phyloP scores from a whole-genome alignment of 768 basidiomycete species.

The Lactarius indigo region DNA sequence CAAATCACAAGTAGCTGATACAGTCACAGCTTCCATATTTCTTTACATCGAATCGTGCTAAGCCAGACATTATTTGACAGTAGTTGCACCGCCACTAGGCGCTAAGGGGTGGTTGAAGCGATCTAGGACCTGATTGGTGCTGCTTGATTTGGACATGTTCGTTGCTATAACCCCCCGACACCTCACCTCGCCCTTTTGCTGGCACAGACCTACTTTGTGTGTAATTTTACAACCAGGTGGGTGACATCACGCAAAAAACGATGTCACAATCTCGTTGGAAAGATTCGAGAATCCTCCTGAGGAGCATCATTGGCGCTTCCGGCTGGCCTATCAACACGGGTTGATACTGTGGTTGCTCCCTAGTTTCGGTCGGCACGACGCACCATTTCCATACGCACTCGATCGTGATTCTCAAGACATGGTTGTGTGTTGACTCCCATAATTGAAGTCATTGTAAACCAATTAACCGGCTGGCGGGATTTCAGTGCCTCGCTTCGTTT shows the following conservation, averaged over 20 bases:
- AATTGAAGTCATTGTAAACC: slow-evolving; percentile 18
- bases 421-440: background rate
- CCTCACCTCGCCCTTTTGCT: slow-evolving; percentile 5
- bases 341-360: slow-evolving; percentile 6
- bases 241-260: slow-evolving; percentile 9
- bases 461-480: slow-evolving; percentile 18
- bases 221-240: background rate
- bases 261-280: background rate
- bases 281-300: background rate
- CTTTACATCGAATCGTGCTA: background rate
- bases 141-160: slow-evolving; percentile 12
- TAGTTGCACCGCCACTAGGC: slow-evolving; percentile 18
- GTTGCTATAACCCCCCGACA: slow-evolving; percentile 23
- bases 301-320: slow-evolving; percentile 12
- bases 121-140: slow-evolving; percentile 5
- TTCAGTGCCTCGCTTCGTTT: slow-evolving; percentile 8
- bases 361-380: slow-evolving; percentile 3
- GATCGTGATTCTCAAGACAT: slow-evolving; percentile 18
- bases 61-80: slow-evolving; percentile 5
- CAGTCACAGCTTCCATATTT: background rate
- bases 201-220: slow-evolving; percentile 6
- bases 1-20: background rate
- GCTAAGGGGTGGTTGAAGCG: slow-evolving; percentile 8
- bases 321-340: slow-evolving; percentile 10
- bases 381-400: slow-evolving; percentile 11